Base-by-base conservation (phyloP, 768 basidiomycete genomes). In the Podaxis sp. region DNA sequence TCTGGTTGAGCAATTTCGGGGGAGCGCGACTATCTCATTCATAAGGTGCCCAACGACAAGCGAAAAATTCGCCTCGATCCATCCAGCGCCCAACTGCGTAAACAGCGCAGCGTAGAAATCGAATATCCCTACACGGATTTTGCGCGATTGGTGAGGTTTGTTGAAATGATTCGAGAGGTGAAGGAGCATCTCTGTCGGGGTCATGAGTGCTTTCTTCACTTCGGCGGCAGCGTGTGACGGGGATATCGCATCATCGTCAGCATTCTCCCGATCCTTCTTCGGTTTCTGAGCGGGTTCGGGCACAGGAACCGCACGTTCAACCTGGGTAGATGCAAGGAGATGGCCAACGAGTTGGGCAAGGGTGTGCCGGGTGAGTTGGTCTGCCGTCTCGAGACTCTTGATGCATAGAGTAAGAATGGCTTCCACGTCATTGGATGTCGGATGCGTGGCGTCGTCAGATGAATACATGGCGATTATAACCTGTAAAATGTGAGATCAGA, bases 31-130 rank as follows among this genome's bases (percentile, higher is more conserved):
- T 47, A 97, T 81, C 61, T 96, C 94, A 9, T 73, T 77, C 74
- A 93, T 81, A 59, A 98, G 72, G 71, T 98, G 95, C 36, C 77
- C 76, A 32, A 91, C 80, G 59, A 99, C 83, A 21, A 89, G 79
- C 5, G 86, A 79, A 63, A 95, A 98, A 69, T 96, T 90, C 18
- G 74, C 71, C 71, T 99, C 95, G 48, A 93, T 85, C 69, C 91
- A 98, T 0, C 73, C 68, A 1, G 87, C 63, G 0, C 95, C 96
- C 7, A 98, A 85, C 9, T 82, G 79, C 3, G 80, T 83, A 64
- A 98, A 79, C 2, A 96, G 72, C 0, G 90, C 84, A 4, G 87
- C 81, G 67, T 98, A 97, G 65, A 93, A 88, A 64, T 97, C 93
- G 69, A 97, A 88, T 23, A 98, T 82, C 5, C 93, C 94, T 36